Evolutionary conservation across 2,329 filamentous ascomycete species (phyloP).

Genomic region (Monosporascus sp.): DNA sequence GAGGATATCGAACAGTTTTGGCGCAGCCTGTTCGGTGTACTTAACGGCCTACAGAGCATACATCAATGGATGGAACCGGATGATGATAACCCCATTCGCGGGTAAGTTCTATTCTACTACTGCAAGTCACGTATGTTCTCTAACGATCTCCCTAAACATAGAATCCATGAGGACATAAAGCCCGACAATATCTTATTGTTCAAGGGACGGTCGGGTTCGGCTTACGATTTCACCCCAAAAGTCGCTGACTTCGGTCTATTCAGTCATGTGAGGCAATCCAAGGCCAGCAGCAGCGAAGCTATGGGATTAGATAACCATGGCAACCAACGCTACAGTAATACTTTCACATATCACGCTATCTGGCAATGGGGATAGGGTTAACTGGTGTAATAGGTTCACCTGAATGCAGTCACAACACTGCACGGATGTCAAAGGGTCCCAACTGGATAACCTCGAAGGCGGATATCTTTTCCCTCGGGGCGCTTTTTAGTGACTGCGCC

Average conservation of each 20-base stretch:
- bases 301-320: slow-evolving; percentile 8
- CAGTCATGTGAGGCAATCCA: slow-evolving; percentile 5
- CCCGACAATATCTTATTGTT: slow-evolving; percentile 13
- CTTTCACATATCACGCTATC: neutral
- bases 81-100: slow-evolving; percentile 5
- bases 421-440: slow-evolving; percentile 2
- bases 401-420: slow-evolving; percentile 7
- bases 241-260: slow-evolving; percentile 15
- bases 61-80: slow-evolving; percentile 5
- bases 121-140: neutral
- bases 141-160: neutral
- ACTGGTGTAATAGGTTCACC: slow-evolving; percentile 5
- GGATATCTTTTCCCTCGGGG: slow-evolving; percentile 13
- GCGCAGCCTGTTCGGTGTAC: slow-evolving; percentile 7
- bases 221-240: slow-evolving; percentile 13
- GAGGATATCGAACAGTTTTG: slow-evolving; percentile 4
- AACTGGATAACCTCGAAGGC: slow-evolving; percentile 7
- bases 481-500: slow-evolving; percentile 10
- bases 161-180: slow-evolving; percentile 16
- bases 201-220: slow-evolving; percentile 7
- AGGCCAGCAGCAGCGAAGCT: slow-evolving; percentile 3
- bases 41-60: slow-evolving; percentile 6
- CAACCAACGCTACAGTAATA: slow-evolving; percentile 9
- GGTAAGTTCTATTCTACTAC: slow-evolving; percentile 2
- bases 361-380: neutral